Percentiles rank a stretch among this genome's conserved stretches.
These are phyloP conservation scores for Naematelia encephala DNA, from an alignment of 768 basidiomycete genomes.

Conservation along the genomic window DNA sequence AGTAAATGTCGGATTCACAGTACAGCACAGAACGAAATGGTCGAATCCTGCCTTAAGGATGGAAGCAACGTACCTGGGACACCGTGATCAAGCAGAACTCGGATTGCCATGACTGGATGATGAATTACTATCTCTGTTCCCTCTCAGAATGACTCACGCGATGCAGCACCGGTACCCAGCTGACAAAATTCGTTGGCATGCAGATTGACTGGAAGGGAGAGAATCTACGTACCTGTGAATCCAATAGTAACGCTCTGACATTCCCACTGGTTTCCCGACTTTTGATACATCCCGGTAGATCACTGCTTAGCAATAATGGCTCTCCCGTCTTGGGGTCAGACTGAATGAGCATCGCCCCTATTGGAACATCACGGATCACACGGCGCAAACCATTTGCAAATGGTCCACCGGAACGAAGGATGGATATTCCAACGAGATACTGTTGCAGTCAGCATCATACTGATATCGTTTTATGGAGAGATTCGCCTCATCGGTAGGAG, in stretches of 20 bases:
- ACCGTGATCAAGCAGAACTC: conserved; percentile 88
- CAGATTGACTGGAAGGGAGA: no score
- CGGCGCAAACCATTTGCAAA: conserved; percentile 86
- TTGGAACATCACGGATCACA: conserved; percentile 76
- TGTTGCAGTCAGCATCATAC: conserved; percentile 42
- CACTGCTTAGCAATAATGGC: conserved; percentile 75
- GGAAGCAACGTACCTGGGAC: conserved; percentile 61
- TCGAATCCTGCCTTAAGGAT: no score
- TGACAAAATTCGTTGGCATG: conserved; percentile 43
- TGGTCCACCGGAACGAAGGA: conserved; percentile 87
- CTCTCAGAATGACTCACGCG: conserved; percentile 23
- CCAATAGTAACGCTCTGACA: conserved; percentile 80
- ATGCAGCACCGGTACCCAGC: conserved; percentile 84
- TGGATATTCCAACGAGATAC: conserved; percentile 81
- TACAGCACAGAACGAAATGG: no score
- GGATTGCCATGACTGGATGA: conserved; percentile 86
- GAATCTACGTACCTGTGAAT: conserved; percentile 76
- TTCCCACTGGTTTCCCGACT: conserved; percentile 62
- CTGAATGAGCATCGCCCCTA: conserved; percentile 89
- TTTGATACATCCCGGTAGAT: conserved; percentile 72
- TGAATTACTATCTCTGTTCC: conserved; percentile 38
- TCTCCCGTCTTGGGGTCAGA: conserved; percentile 80
- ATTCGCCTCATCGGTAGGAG: conserved; percentile 61
- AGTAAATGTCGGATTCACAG: neutral
- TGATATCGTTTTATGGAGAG: neutral